phyloP scores from a whole-genome alignment of 176 grass and related monocot species.

The Phoenix dactylifera region DNA sequence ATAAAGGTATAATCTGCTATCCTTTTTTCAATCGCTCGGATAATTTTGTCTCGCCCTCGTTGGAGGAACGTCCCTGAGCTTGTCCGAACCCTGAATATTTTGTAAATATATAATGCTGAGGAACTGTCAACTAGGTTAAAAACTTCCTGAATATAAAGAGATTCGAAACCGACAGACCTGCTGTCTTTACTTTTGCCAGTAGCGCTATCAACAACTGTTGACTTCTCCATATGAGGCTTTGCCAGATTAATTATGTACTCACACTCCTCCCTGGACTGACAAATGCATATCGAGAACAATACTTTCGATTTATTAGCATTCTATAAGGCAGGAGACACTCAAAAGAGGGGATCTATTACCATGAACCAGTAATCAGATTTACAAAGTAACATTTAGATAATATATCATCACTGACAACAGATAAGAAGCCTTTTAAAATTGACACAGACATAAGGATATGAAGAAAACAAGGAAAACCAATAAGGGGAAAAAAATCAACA shows the following conservation, averaged over 20 bases:
- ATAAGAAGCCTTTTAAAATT: too few relatives aligned
- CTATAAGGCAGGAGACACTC: background rate
- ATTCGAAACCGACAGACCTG: slow-evolving; percentile 28
- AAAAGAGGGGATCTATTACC: background rate
- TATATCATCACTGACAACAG: too few relatives aligned
- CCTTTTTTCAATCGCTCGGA: slow-evolving; percentile 76
- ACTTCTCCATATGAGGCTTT: slow-evolving; percentile 78
- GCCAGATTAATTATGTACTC: slow-evolving; percentile 79
- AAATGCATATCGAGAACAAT: background rate
- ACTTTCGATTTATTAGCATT: background rate
- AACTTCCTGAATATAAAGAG: background rate
- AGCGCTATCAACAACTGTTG: slow-evolving; percentile 75
- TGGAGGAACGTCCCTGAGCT: slow-evolving; percentile 88
- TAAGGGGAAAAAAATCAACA: too few relatives aligned
- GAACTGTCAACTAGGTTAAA: too few relatives aligned
- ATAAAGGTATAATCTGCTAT: slow-evolving; percentile 95
- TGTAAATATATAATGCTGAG: background rate
- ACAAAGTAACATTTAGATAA: too few relatives aligned
- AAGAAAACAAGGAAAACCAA: too few relatives aligned
- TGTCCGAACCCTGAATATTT: slow-evolving; percentile 55
- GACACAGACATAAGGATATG: too few relatives aligned
- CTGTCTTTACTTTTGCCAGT: slow-evolving; percentile 90
- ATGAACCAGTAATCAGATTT: too few relatives aligned
- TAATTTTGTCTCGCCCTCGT: slow-evolving; percentile 74
- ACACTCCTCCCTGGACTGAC: slow-evolving; percentile 89